Base-by-base conservation (phyloP, 1,139 yeast genomes). In the Sugiyamaella neomexicana region DNA sequence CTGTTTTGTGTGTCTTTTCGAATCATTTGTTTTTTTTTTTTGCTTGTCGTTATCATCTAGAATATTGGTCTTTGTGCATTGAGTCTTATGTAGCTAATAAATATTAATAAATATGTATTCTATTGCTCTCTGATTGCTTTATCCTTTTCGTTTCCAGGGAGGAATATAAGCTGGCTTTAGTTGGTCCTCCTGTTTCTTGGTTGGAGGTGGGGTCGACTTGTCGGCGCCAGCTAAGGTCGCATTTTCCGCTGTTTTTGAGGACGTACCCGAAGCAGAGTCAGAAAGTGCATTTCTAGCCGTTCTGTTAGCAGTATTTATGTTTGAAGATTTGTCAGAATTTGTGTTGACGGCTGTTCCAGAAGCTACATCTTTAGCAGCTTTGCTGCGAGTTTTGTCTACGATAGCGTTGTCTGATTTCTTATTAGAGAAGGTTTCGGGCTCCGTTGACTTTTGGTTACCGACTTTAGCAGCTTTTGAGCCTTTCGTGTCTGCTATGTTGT, bases 111-210 rank as follows among this genome's bases (percentile, higher is more conserved):
- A 20, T 20, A 20, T 20, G 25, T 20, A 20, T 20, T 20, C 25
- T 20, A 20, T 5, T 20, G 5, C 25, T 36, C 9, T 36, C 5
- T 36, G 39, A 13, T 36, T 2, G n/a, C 9, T 9, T 29, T 27
- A 42, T 15, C 15, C 15, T 42, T 53, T 52, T 23, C 65, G 54
- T 46, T 58, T 60, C 61, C 64, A 60, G 2, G 64, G 64, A 8
- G 64, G 64, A 15, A 61, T 44, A 46, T 61, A 61, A 34, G 51
- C 50, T n/a, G 46, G 25, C 25, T 20, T 23, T 29, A 13, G 36
- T 15, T 36, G 20, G 16, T 40, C 32, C 7, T 5, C 23, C 9
- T 7, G 10, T 16, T 38, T 2, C 2, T 40, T 10, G 44, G 43
- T 5, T 27, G 10, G 45, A 3, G 12, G 20, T 17, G 46, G 17